A percentile compares a stretch with the other conserved stretches of the same genome.
phyloP scores from a whole-genome alignment of 768 basidiomycete genomes.

The Lactarius pseudohatsudake region DNA sequence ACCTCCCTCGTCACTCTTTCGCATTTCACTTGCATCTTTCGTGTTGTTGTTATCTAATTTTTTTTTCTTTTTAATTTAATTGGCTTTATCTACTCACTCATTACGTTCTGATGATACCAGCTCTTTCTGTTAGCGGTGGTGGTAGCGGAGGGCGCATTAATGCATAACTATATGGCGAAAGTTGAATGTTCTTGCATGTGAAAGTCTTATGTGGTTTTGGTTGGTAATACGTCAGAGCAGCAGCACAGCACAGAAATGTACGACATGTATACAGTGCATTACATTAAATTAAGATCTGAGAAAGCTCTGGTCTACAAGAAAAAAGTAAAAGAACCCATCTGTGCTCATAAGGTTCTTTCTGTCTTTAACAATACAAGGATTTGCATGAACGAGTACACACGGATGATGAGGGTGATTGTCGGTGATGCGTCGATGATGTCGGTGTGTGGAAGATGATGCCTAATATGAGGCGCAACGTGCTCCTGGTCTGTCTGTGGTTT shows the following conservation, averaged over 20 bases:
- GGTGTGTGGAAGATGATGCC: background rate
- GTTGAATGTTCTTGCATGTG: background rate
- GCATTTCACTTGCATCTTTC: background rate
- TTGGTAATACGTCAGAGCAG: background rate
- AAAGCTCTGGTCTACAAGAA: background rate
- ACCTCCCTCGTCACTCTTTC: background rate
- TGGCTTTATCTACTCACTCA: constrained; percentile 7
- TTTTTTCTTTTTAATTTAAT: background rate
- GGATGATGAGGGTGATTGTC: background rate
- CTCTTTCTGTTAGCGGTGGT: background rate
- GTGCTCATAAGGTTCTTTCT: background rate
- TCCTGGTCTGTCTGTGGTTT: background rate
- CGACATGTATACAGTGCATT: background rate
- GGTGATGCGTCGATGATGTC: background rate
- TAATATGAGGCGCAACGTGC: background rate
- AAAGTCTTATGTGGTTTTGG: background rate
- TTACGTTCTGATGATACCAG: constrained; percentile 9
- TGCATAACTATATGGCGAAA: background rate
- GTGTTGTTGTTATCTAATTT: background rate
- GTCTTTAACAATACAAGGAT: background rate
- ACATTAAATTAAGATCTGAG: background rate
- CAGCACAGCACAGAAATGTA: background rate
- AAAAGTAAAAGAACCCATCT: background rate
- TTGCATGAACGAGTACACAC: background rate
- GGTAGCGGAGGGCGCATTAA: background rate